These are phyloP conservation scores for Serendipita sp. DNA, from an alignment of 768 basidiomycete species.

Conservation along the genomic window DNA sequence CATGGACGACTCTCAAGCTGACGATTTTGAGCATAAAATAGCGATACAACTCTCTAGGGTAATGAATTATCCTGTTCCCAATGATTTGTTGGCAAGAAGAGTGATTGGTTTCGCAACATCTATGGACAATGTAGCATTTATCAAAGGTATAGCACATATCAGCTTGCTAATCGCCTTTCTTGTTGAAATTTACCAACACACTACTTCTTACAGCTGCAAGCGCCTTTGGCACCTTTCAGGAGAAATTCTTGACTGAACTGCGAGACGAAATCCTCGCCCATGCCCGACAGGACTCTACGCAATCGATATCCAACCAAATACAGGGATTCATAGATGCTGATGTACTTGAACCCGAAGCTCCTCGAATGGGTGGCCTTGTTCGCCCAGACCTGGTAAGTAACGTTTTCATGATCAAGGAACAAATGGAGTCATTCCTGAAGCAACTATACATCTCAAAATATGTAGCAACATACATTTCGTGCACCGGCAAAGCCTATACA, in stretches of 20 bases:
- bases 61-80: conserved; percentile 67
- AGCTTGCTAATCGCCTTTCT: background rate
- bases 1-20: conserved; percentile 9
- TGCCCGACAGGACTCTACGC: conserved; percentile 42
- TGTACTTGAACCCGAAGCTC: conserved; percentile 64
- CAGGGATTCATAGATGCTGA: conserved; percentile 71
- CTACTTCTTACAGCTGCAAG: conserved; percentile 38
- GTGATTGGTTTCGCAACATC: conserved; percentile 70
- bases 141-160: conserved; percentile 34
- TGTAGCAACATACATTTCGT: conserved; percentile 65
- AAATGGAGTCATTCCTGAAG: conserved; percentile 6
- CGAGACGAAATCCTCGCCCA: conserved; percentile 67
- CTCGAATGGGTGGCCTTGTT: conserved; percentile 64
- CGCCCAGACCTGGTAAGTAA: conserved; percentile 41
- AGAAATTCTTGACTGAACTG: conserved; percentile 58
- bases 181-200: conserved; percentile 1
- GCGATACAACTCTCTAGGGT: conserved; percentile 68
- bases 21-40: conserved; percentile 47
- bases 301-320: conserved; percentile 33
- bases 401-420: background rate
- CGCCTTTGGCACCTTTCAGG: conserved; percentile 75
- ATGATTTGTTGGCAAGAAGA: conserved; percentile 55
- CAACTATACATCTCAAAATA: background rate
- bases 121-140: conserved; percentile 46
- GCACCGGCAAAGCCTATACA: conserved; percentile 56